Evolutionary conservation across 805 yeast genomes (phyloP), one percentile per base, ranked within the genome.

Genomic region (Sugiyamaella chiloensis): DNA sequence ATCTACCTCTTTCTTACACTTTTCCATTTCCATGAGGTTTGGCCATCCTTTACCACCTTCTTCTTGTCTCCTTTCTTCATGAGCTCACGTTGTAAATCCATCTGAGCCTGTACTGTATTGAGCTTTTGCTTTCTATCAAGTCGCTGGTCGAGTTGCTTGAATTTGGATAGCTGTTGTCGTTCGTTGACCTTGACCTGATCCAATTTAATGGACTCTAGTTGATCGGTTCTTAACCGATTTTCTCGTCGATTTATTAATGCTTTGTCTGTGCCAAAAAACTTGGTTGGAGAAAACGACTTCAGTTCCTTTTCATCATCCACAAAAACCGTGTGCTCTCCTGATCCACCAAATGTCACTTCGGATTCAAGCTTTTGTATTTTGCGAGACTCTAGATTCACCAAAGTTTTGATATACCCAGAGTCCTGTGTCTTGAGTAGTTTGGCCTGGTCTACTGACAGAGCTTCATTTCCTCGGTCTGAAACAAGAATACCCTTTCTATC

Each of bases 41-140:
- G 76, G 3, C 98, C 98, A 27, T 79, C 75, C 12, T 74, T 69
- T 2, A 75, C 72, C 4, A 84, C 64, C 70, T 89, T 89, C 75
- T 83, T 85, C 69, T 86, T 87, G 52, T 81, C 79, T 0, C 98
- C 98, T 55, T 82, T 85, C 64, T 87, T 87, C 96, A 91, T 88
- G 47, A 89, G 75, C 61, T 90, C 95, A 52, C 85, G 80, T 59
- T 89, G 95, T 48, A 78, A 58, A 48, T 85, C 86, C 80, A 90
- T 80, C 59, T 81, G 78, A 35, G 74, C 74, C 60, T 87, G 84
- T 14, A 91, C 85, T 43, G 75, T 75, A 43, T 72, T 71, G 55
- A 91, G 73, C 65, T 89, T 80, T 45, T 73, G 68, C 52, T 81
- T 86, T 57, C 96, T 78, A 54, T 84, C 82, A 59, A 87, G 64